Percentiles rank a stretch among this genome's conserved stretches.
phyloP scores from a whole-genome alignment of 768 basidiomycete species.

The Amanita brunnescens region DNA sequence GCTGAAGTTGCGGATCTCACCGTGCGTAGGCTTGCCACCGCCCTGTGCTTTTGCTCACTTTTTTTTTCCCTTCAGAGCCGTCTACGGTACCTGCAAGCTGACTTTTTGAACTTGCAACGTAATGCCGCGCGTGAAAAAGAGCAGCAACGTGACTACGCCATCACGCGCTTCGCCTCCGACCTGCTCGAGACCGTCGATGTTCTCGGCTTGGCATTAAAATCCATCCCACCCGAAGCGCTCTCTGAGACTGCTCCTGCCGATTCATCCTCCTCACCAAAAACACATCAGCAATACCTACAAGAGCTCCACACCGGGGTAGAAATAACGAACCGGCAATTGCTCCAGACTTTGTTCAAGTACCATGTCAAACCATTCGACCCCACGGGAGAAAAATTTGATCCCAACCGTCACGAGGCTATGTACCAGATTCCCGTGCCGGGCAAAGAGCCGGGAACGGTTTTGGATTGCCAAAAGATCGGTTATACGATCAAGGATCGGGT shows the following conservation, averaged over 20 bases:
- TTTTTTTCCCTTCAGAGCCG: slow-evolving; percentile 63
- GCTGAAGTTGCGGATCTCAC: slow-evolving; percentile 77
- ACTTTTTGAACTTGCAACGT: slow-evolving; percentile 91
- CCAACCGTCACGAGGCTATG: slow-evolving; percentile 90
- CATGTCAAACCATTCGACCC: slow-evolving; percentile 90
- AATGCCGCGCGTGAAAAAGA: slow-evolving; percentile 87
- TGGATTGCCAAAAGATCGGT: slow-evolving; percentile 85
- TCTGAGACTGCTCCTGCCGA: slow-evolving; percentile 18
- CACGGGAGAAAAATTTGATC: slow-evolving; percentile 88
- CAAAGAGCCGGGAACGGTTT: slow-evolving; percentile 81
- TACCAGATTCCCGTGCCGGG: slow-evolving; percentile 90
- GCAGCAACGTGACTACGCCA: slow-evolving; percentile 89
- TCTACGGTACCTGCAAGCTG: slow-evolving; percentile 87
- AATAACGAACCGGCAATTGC: slow-evolving; percentile 83
- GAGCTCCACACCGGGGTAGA: slow-evolving; percentile 84
- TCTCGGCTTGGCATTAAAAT: slow-evolving; percentile 74
- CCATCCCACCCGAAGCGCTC: slow-evolving; percentile 51
- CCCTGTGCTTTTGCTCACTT: slow-evolving; percentile 10
- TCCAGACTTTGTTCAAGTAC: slow-evolving; percentile 87
- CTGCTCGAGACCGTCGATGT: slow-evolving; percentile 89
- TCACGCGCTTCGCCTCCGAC: slow-evolving; percentile 85
- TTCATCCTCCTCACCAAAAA: slow-evolving; percentile 37
- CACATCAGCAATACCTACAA: slow-evolving; percentile 46
- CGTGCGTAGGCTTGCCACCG: slow-evolving; percentile 32
- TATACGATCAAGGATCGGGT: slow-evolving; percentile 94